Percentiles rank a stretch among this genome's conserved stretches.
phyloP scores from a whole-genome alignment of 768 basidiomycete genomes.

The Tylopilus balloui region DNA sequence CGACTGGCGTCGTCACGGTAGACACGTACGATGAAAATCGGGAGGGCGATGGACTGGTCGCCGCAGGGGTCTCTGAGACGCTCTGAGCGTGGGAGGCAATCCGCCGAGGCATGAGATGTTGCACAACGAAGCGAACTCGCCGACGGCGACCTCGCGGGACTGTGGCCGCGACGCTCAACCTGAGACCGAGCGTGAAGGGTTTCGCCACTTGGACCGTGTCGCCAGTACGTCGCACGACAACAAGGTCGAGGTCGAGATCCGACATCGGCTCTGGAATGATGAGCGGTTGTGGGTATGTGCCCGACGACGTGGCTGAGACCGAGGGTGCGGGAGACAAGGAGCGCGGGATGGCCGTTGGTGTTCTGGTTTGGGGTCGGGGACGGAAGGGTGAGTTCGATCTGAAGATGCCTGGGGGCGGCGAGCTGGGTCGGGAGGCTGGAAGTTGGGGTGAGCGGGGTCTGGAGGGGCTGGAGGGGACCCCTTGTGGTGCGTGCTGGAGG shows the following conservation, averaged over 20 bases:
- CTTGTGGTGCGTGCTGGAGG: conserved; percentile 54
- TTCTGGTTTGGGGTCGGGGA: conserved; percentile 28
- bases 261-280: conserved; percentile 20
- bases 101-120: conserved; percentile 53
- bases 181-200: conserved; percentile 56
- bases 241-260: conserved; percentile 55
- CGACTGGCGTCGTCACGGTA: not conserved
- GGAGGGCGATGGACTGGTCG: conserved; percentile 1
- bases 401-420: conserved; percentile 48
- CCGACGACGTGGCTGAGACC: conserved; percentile 16
- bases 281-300: conserved; percentile 19
- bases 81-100: conserved; percentile 12
- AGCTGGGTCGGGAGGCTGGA: conserved; percentile 48
- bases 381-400: conserved; percentile 42
- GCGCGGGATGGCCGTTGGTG: conserved; percentile 19
- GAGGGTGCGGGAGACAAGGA: conserved; percentile 32
- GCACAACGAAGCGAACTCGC: conserved; percentile 55
- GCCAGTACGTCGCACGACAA: conserved; percentile 47
- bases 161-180: conserved; percentile 47
- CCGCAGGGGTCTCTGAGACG: conserved; percentile 3
- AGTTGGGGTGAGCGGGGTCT: conserved; percentile 59
- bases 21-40: conserved; percentile 11
- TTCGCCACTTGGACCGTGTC: conserved; percentile 45
- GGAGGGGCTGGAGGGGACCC: conserved; percentile 36
- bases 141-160: conserved; percentile 35